Base-by-base conservation (phyloP, 2,329 filamentous ascomycete genomes). In the Periconia digitata region DNA sequence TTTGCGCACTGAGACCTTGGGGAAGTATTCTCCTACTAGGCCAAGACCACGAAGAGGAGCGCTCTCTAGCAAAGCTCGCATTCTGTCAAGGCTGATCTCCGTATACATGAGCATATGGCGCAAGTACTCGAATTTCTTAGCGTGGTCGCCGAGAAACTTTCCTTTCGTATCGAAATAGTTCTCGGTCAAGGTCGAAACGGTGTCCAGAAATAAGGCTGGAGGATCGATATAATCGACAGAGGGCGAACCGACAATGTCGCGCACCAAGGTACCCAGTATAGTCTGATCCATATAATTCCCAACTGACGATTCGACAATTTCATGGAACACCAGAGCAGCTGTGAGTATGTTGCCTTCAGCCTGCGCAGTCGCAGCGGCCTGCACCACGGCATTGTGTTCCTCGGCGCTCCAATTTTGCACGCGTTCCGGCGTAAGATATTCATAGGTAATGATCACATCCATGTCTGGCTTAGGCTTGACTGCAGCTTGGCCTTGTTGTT, bases 21-120 rank as follows among this genome's bases (percentile, higher is more conserved):
- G 79, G 69, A 97, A 99, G 6, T 86, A 92, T n/a, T 87, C 84
- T 42, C 91, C 84, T 41, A 96, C 89, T 37, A 99, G 78, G 8
- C 88, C 87, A 13, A 96, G 75, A 22, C 86, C 81, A 61, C 88
- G 83, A 10, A 97, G 76, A 8, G 95, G 74, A 16, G 85, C 79
- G 6, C 85, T 84, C 58, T 99, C 94, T n/a, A 99, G 81, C 54
- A 91, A 83, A 51, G 87, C 82, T 46, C 92, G 89, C 80, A 96
- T 86, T 20, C 88, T 75, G 13, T 80, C 74, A 0, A 86, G 79
- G 6, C 88, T 84, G 38, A 97, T 85, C 12, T 79, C 85, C 5
- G 89, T 90, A 1, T 87, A 81, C 43, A 85, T 74, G 43, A 95
- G 79, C 58, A 96, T 85, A 13, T 84, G 78, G 62, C 74, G 47